Base-by-base conservation (phyloP, 371 early-diverging fungal genomes). In the Globomyces sp. region DNA sequence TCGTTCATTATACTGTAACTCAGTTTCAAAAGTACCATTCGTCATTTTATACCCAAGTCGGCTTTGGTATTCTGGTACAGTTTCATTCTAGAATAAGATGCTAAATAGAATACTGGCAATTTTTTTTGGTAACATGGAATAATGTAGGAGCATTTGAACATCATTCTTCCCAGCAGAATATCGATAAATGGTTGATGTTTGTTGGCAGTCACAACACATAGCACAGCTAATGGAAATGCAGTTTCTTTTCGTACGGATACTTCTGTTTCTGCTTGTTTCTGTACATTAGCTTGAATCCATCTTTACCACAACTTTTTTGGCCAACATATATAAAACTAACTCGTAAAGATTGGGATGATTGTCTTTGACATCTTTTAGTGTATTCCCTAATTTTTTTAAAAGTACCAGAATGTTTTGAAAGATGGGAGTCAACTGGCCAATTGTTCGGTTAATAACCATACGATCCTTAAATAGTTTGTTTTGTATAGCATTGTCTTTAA, bases 221-320 rank as follows among this genome's bases (percentile, higher is more conserved):
- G 78, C 8, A 87, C 76, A 0, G 90, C 94, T 2, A 91, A 71
- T 9, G 91, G 90, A 65, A 87, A 92, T 2, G 90, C 90, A 0
- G 85, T 84, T 43, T 74, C 72, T 0, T 71, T 68, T 3, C 85
- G 82, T 0, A 87, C 89, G 2, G 87, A 72, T 0, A 89, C 85
- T 68, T 93, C 93, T 5, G 74, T 80, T 66, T 88, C 90, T 2
- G 89, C 88, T 84, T 93, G 95, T 68, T 79, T 69, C 81, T 87
- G 48, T 3, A 37, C 6, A 45, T 11, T 24, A 39, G 13, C 49
- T 37, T 10, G 47, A 45, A 24, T 43, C 60, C 3, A 41, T 74
- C 24, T 0, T 64, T 81, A 85, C 85, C 65, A 85, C 77, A n/a
- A 89, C 63, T 24, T 76, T 72, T 68, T 93, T 93, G 3, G 90